Evolutionary conservation across 768 basidiomycete species (phyloP), one percentile per base, ranked within the genome.

Genomic region (Mrakia blollopis): DNA sequence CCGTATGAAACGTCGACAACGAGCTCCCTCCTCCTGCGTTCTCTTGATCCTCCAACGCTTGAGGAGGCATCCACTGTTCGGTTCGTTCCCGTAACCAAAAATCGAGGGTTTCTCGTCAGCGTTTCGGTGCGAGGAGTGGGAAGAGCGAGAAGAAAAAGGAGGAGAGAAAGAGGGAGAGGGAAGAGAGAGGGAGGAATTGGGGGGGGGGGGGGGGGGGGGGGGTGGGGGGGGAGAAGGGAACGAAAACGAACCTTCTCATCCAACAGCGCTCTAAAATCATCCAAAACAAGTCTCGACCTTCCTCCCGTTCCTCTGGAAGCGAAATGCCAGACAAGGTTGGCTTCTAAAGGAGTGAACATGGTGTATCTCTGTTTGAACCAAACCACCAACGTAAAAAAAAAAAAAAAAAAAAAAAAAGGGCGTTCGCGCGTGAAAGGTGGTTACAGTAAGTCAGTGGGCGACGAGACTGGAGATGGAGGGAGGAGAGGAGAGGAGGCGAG

Each of bases 301-400:
- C 86, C 85, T 4, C 86, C 85, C 63, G 86, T 85, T 21, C 94
- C 95, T 67, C 94, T 89, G 18, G 92, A 90, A 37, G 94, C 94
- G 85, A 98, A 98, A 84, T 99, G 96, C 86, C 98, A 99, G 81
- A 99, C 90, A 81, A 98, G 97, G 73, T 91, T 81, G 37, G 83
- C 83, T 79, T 81, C 77, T 0, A 78, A 44, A 13, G 77, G 77
- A 23, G 72, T 67, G 52, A 78, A 73, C n/a, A 41, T 61, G 39
- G 63, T 74, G 47, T 78, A 78, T 44, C 73, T 63, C 73, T 65
- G 23, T 30, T n/a, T n/a, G n/a, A n/a, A n/a, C n/a, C n/a, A n/a
- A n/a, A n/a, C n/a, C n/a, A n/a, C n/a, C n/a, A n/a, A n/a, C n/a
- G n/a, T n/a, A n/a, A n/a, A n/a, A n/a, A n/a, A n/a, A n/a, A n/a